Conservation (phyloP, 345 rosid species). For the Eucalyptus cladocalyx region DNA sequence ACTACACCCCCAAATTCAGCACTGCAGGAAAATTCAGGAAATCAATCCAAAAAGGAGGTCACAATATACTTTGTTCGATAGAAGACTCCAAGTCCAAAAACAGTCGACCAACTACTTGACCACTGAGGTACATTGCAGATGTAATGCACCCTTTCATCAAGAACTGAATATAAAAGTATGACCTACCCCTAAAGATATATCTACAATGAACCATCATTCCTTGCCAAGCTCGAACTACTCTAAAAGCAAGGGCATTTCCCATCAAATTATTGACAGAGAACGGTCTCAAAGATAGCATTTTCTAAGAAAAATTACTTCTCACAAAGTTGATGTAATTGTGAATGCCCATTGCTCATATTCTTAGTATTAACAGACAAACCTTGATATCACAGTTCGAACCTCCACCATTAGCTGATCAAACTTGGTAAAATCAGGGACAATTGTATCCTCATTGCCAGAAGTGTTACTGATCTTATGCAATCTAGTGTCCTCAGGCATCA, state of each 20-base stretch:
- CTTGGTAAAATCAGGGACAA: conserved; percentile 26
- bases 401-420: conserved; percentile 74
- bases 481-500: conserved; percentile 58
- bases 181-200: neutral
- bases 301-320: neutral
- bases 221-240: neutral
- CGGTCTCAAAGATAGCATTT: neutral
- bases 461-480: conserved; percentile 1
- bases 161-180: neutral
- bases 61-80: neutral
- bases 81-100: neutral
- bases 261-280: neutral
- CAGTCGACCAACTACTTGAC: neutral
- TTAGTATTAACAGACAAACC: conserved; percentile 25
- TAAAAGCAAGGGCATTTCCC: neutral
- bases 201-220: neutral
- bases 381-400: conserved; percentile 60
- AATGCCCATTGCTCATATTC: neutral
- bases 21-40: conserved; percentile 28
- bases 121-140: neutral
- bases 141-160: neutral
- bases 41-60: neutral
- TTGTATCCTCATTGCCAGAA: conserved; percentile 14
- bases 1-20: conserved; percentile 52
- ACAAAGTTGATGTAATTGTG: neutral